phyloP scores from a whole-genome alignment of 2,329 filamentous ascomycete genomes.

The Fusarium sp. region DNA sequence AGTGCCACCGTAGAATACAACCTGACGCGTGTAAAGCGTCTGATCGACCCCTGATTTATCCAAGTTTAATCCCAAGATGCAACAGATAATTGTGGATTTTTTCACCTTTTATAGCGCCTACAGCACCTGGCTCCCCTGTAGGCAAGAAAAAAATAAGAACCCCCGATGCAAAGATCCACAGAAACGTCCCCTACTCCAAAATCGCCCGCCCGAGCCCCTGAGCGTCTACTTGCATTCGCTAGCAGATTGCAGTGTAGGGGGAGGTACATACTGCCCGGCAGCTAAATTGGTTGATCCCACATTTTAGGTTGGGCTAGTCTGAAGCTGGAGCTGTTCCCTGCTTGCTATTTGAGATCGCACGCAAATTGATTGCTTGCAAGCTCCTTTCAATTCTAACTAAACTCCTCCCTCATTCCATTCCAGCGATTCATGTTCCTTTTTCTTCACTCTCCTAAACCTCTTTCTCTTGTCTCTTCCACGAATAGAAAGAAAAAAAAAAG shows the following conservation, averaged over 20 bases:
- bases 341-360: background rate
- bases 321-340: slow-evolving; percentile 17
- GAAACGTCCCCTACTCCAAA: slow-evolving; percentile 25
- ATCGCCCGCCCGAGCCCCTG: slow-evolving; percentile 28
- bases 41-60: slow-evolving; percentile 25
- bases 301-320: slow-evolving; percentile 27
- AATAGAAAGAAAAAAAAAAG: background rate
- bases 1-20: background rate
- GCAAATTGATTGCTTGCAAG: slow-evolving; percentile 7
- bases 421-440: slow-evolving; percentile 17
- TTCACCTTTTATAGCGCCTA: background rate
- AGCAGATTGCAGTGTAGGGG: too few relatives aligned
- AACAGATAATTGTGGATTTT: background rate
- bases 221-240: background rate
- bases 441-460: background rate
- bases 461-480: background rate
- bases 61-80: slow-evolving; percentile 9
- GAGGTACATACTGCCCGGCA: slow-evolving; percentile 7
- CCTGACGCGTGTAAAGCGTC: slow-evolving; percentile 25
- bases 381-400: slow-evolving; percentile 16
- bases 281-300: slow-evolving; percentile 40
- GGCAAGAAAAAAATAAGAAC: background rate
- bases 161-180: slow-evolving; percentile 23
- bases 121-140: background rate
- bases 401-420: slow-evolving; percentile 26